These are phyloP conservation scores for Saccharomycopsis javanensis DNA, from an alignment of 805 yeast species.

Conservation along the genomic window DNA sequence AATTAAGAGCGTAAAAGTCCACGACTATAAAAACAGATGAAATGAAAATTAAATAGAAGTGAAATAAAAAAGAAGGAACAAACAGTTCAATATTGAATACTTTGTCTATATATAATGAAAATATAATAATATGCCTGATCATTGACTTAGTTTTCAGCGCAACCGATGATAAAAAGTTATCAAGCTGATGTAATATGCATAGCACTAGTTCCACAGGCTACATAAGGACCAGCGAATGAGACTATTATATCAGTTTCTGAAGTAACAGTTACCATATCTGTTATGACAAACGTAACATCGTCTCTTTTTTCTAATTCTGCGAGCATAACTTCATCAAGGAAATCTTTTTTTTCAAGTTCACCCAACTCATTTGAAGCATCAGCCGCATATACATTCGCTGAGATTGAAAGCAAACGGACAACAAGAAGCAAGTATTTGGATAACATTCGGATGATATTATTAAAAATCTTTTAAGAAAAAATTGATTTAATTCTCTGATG, in stretches of 20 bases:
- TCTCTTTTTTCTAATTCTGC: slow-evolving; percentile 6
- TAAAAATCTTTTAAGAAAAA: no score
- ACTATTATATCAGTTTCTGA: slow-evolving; percentile 4
- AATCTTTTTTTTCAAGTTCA: neutral
- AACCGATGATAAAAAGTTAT: no score
- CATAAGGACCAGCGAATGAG: slow-evolving; percentile 3
- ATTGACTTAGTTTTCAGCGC: no score
- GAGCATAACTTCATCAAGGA: neutral
- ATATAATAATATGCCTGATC: no score
- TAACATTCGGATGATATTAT: neutral
- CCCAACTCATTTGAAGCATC: neutral
- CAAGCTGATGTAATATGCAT: neutral
- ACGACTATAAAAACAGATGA: neutral
- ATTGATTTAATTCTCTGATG: no score
- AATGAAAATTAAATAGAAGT: neutral
- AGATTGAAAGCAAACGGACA: neutral
- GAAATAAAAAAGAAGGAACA: neutral
- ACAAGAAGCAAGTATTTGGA: neutral
- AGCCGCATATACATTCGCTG: neutral
- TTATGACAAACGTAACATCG: slow-evolving; percentile 3
- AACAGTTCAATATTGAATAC: neutral
- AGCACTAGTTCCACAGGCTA: neutral
- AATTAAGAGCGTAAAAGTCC: neutral
- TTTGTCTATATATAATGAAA: no score
- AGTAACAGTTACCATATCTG: slow-evolving; percentile 9